Base-by-base conservation (phyloP, 768 basidiomycete species). In the Russula sp. region DNA sequence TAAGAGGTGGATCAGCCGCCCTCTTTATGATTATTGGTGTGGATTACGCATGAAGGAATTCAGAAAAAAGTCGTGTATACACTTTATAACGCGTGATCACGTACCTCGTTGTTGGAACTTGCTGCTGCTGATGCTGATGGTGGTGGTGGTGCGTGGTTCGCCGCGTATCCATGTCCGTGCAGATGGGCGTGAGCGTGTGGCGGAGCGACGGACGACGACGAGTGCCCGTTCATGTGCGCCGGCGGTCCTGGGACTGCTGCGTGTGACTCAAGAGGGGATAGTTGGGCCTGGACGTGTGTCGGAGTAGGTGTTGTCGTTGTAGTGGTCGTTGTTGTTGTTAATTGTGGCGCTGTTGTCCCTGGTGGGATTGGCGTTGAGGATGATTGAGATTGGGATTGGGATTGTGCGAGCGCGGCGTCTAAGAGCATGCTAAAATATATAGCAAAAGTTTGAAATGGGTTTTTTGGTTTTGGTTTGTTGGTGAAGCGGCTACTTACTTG, bases 341-440 rank as follows among this genome's bases (percentile, higher is more conserved):
- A 9, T 24, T 57, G 56, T 4, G 30, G n/a, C 14, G 32, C 10
- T 24, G 32, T 20, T 2, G 44, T 26, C 2, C n/a, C 10, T 8
- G 18, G n/a, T 40, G 58, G 48, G 18, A 26, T 22, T 26, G 58
- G 36, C 11, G 60, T 26, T 18, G 61, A 28, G 1, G 61, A n/a
- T 4, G n/a, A n/a, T n/a, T n/a, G n/a, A n/a, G 59, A 44, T n/a
- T n/a, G 22, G 14, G 60, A 26, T 4, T 34, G 44, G 1, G 53
- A 34, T 18, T 53, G 64, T 5, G 58, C 32, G 57, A 66, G 61
- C 14, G 62, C 67, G 24, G 67, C 58, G 55, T 68, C 67, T n/a
- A 68, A 30, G n/a, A 68, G 65, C 67, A 68, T 68, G 32, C 67
- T 32, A 7, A n/a, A n/a, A n/a, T n/a, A n/a, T n/a, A n/a, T n/a